These are phyloP conservation scores for Thalassia testudinum DNA, from an alignment of 116 monocot genomes.

Conservation along the genomic window DNA sequence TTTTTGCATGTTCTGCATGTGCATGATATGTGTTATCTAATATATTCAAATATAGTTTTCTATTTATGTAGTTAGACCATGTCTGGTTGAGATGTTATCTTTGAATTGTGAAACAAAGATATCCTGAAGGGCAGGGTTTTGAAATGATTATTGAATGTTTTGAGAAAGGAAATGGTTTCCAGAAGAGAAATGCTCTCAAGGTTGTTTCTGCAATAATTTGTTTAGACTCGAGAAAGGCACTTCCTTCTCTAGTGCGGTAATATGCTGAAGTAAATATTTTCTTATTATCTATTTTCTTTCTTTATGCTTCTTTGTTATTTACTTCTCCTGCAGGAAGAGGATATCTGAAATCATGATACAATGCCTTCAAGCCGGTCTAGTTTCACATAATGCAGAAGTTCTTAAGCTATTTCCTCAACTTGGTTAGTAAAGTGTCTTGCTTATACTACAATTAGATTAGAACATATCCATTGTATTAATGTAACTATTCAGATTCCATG, in stretches of 20 bases:
- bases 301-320: not conserved
- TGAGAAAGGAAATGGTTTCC: not conserved
- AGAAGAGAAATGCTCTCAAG: slow-evolving; percentile 11
- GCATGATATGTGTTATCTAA: no score
- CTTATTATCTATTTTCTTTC: not conserved
- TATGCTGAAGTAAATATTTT: not conserved
- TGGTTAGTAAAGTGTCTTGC: slow-evolving; percentile 4
- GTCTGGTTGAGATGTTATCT: no score
- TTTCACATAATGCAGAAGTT: not conserved
- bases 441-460: not conserved
- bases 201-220: slow-evolving; percentile 8
- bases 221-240: slow-evolving; percentile 2
- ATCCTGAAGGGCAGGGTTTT: slow-evolving; percentile 2
- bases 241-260: slow-evolving; percentile 4
- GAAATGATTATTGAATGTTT: slow-evolving; percentile 7
- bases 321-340: slow-evolving; percentile 3
- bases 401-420: slow-evolving; percentile 5
- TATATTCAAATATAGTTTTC: no score
- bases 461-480: no score
- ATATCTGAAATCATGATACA: slow-evolving; percentile 10
- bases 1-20: no score
- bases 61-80: no score
- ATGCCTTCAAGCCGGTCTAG: slow-evolving; percentile 5
- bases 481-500: no score
- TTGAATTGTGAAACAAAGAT: not conserved